These are phyloP conservation scores for Cardamine occulta DNA, from an alignment of 345 rosid genomes.

Conservation along the genomic window DNA sequence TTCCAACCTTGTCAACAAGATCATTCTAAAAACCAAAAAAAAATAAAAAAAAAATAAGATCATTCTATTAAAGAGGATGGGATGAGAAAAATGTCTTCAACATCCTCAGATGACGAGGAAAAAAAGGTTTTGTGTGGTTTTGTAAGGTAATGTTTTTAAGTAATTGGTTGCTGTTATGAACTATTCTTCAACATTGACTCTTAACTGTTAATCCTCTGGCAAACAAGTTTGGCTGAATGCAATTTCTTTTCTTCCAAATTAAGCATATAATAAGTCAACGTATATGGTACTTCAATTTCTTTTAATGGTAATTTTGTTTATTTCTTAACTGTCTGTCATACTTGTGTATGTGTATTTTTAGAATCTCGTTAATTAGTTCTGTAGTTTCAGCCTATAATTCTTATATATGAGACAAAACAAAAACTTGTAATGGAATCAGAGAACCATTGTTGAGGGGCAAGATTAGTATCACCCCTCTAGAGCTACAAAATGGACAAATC, in stretches of 20 bases:
- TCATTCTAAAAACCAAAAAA: too few relatives aligned
- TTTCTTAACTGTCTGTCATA: conserved; percentile 14
- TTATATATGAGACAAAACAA: conserved; percentile 13
- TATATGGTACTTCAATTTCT: neutral
- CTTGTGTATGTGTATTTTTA: conserved; percentile 7
- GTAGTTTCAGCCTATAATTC: neutral
- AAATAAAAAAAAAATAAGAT: too few relatives aligned
- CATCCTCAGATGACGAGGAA: neutral
- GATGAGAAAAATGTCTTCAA: neutral
- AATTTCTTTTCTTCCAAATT: neutral
- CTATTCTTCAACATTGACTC: neutral
- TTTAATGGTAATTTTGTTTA: conserved; percentile 2
- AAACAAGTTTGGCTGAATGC: neutral
- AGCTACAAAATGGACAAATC: conserved; percentile 3
- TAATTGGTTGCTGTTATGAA: neutral
- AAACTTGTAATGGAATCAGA: conserved; percentile 22
- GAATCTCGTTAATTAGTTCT: conserved; percentile 19
- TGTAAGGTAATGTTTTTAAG: neutral
- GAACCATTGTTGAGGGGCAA: conserved; percentile 9
- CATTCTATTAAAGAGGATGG: neutral
- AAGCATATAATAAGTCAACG: conserved; percentile 7
- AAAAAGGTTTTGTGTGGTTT: neutral
- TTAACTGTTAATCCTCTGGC: conserved; percentile 1
- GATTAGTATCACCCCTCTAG: neutral
- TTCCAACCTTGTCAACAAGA: neutral